A percentile compares a stretch with the other conserved stretches of the same genome.
Evolutionary conservation across 2,329 filamentous ascomycete genomes (phyloP).

Genomic region (Aspergillus fumigatiaffinis): DNA sequence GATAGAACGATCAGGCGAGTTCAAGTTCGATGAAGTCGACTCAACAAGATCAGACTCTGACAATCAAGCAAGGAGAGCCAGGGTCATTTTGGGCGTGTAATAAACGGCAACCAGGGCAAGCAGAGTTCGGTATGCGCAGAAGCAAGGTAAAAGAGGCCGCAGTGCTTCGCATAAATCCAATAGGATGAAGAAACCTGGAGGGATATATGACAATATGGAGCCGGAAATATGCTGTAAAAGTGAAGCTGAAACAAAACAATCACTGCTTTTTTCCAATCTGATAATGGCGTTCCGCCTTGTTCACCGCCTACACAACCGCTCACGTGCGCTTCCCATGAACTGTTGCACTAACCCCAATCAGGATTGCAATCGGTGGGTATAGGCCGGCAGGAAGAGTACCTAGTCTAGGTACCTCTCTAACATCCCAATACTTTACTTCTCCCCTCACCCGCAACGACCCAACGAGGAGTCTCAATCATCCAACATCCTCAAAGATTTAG

Average conservation of each 20-base stretch:
- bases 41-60: not conserved
- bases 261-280: not conserved
- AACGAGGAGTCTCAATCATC: slow-evolving; percentile 1
- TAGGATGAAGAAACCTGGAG: not conserved
- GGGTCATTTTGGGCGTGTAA: not conserved
- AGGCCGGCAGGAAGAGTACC: slow-evolving; percentile 13
- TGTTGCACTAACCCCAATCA: not conserved
- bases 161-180: not conserved
- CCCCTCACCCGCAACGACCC: not conserved
- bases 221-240: not conserved
- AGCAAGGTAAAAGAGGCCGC: not conserved
- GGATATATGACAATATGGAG: not conserved
- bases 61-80: not conserved
- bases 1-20: not conserved
- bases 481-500: slow-evolving; percentile 2
- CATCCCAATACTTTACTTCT: not conserved
- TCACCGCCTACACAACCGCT: slow-evolving; percentile 59
- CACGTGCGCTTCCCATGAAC: slow-evolving; percentile 5
- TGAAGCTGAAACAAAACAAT: not conserved
- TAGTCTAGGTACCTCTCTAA: no score
- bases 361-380: not conserved
- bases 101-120: not conserved
- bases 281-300: slow-evolving; percentile 44
- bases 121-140: not conserved
- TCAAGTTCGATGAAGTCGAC: not conserved